phyloP scores from a whole-genome alignment of 2,329 filamentous ascomycete genomes.

The Emericellopsis cladophorae region DNA sequence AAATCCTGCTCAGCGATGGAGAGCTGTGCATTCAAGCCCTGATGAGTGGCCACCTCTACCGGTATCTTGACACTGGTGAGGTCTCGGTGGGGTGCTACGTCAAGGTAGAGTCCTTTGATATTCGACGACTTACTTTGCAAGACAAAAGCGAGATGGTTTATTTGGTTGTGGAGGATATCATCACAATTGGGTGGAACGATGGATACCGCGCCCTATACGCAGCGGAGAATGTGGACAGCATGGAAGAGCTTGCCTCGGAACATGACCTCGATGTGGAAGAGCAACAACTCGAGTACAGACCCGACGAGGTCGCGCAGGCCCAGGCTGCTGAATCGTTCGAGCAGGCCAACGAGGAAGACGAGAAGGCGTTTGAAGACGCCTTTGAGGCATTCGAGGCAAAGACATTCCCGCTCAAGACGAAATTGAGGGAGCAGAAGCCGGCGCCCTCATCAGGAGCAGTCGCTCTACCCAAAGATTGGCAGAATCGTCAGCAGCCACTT shows the following conservation, averaged over 20 bases:
- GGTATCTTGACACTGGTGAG: slow-evolving; percentile 30
- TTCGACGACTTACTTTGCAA: slow-evolving; percentile 13
- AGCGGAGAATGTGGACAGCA: slow-evolving; percentile 3
- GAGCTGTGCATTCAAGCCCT: slow-evolving; percentile 41
- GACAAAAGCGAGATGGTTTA: slow-evolving; percentile 22
- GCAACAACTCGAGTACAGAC: neutral
- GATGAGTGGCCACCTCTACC: slow-evolving; percentile 30
- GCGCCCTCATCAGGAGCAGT: slow-evolving; percentile 11
- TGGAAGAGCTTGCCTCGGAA: neutral
- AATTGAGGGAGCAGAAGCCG: neutral
- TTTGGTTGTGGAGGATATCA: slow-evolving; percentile 30
- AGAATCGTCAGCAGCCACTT: slow-evolving; percentile 27
- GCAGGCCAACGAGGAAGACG: slow-evolving; percentile 8
- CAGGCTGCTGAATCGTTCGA: slow-evolving; percentile 2
- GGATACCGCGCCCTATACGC: slow-evolving; percentile 15
- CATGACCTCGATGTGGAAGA: slow-evolving; percentile 3
- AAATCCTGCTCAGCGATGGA: slow-evolving; percentile 39
- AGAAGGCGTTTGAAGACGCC: slow-evolving; percentile 16
- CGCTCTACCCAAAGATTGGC: slow-evolving; percentile 26
- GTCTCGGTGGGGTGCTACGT: slow-evolving; percentile 36
- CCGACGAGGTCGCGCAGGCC: slow-evolving; percentile 3
- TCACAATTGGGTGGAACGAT: slow-evolving; percentile 34
- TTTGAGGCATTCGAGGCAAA: slow-evolving; percentile 25
- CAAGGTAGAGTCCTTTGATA: slow-evolving; percentile 26
- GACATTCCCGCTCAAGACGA: slow-evolving; percentile 9